Percentiles rank a stretch among this genome's conserved stretches.
These are phyloP conservation scores for Pisolithus microcarpus DNA, from an alignment of 768 basidiomycete genomes.

Conservation along the genomic window DNA sequence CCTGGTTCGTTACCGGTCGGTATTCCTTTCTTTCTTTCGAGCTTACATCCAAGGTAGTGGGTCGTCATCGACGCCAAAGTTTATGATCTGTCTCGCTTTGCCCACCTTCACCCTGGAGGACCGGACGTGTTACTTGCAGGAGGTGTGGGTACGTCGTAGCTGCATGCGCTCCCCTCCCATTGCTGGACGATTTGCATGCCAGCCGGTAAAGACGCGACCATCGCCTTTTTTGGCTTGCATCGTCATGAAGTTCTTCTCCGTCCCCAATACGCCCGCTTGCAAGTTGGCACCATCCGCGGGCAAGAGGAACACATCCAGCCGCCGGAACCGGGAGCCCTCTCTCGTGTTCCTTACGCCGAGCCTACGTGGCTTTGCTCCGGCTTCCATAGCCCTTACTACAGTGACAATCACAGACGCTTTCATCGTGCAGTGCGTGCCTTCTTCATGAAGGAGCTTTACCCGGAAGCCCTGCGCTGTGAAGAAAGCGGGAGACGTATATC, in stretches of 20 bases:
- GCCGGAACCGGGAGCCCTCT: conserved; percentile 54
- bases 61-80: conserved; percentile 75
- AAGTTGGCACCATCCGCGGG: conserved; percentile 56
- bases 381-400: conserved; percentile 73
- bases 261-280: conserved; percentile 65
- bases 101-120: conserved; percentile 80
- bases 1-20: conserved; percentile 43
- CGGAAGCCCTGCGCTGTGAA: conserved; percentile 74
- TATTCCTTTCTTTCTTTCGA: not conserved
- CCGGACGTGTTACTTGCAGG: conserved; percentile 61
- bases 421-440: conserved; percentile 73
- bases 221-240: conserved; percentile 81
- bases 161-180: not conserved
- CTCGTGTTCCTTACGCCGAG: conserved; percentile 78
- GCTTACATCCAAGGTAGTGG: conserved; percentile 45
- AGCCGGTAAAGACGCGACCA: conserved; percentile 72
- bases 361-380: conserved; percentile 71
- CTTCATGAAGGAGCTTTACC: conserved; percentile 63
- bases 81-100: conserved; percentile 76
- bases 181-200: not conserved
- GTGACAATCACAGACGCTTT: conserved; percentile 63
- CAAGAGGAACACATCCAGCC: conserved; percentile 50
- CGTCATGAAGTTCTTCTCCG: conserved; percentile 70
- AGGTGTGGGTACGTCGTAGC: conserved; percentile 48
- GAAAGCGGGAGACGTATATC: conserved; percentile 82